phyloP scores from a whole-genome alignment of 176 grass and related monocot species.

The Oryza australiensis region DNA sequence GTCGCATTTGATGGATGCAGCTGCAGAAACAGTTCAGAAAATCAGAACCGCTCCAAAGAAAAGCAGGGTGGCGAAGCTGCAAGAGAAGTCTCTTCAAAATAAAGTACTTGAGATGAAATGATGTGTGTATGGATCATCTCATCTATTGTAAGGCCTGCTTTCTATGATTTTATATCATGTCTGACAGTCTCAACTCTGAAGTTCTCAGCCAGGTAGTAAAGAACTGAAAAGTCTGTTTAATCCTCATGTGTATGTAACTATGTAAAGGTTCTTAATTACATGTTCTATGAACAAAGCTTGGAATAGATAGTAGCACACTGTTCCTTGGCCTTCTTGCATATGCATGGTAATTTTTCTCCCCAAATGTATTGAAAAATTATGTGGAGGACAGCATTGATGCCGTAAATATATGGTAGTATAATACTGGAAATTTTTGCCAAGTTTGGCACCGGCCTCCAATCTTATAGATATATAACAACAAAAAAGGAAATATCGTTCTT shows the following conservation, averaged over 20 bases:
- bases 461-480: conserved; percentile 13
- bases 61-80: conserved; percentile 16
- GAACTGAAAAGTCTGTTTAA: conserved; percentile 14
- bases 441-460: neutral
- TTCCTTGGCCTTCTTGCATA: conserved; percentile 6
- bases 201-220: conserved; percentile 22
- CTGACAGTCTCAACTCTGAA: conserved; percentile 16
- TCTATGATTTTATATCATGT: neutral
- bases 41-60: neutral
- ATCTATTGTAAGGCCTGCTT: neutral
- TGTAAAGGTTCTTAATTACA: conserved; percentile 1
- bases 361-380: neutral
- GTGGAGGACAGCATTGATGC: neutral
- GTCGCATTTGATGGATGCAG: conserved; percentile 20
- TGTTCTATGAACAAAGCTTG: neutral
- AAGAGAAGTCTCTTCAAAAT: conserved; percentile 13
- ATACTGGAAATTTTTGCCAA: neutral
- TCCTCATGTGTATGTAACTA: neutral
- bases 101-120: conserved; percentile 1
- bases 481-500: conserved; percentile 14
- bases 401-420: conserved; percentile 5
- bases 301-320: neutral
- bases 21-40: neutral
- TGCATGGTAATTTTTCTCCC: conserved; percentile 4
- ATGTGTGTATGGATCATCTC: neutral